Base-by-base conservation (phyloP, 306 rosid genomes). In the Dryas alaskensis region DNA sequence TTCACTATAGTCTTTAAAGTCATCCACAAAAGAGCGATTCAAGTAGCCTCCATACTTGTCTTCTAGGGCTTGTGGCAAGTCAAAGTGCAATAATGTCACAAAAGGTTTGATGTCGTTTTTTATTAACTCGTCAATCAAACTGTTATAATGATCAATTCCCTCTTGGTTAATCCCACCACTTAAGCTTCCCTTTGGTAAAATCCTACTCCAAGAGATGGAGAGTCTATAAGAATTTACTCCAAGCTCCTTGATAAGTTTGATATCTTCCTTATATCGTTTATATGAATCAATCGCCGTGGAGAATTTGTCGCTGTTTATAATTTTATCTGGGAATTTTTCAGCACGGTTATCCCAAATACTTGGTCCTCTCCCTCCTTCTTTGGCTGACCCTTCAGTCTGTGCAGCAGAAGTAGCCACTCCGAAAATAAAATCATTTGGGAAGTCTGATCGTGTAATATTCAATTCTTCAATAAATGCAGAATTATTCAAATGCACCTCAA, bases 1-100 rank as follows among this genome's bases (percentile, higher is more conserved):
- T 4, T 83, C 86, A 59, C 81, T 7, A 13, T 70, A 86, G 47
- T 81, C 82, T 39, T 76, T 81, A 71, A 57, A 77, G 50, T 72
- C 60, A 27, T 75, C 52, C 73, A 66, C 73, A 16, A 72, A 59
- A 1, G 39, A 27, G 6, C 62, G 67, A 62, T 25, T 76, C 67
- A 76, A 51, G 51, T 49, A 70, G 10, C 78, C 81, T 31, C 78
- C 78, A 67, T 81, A 67, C 7, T 76, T 61, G 7, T 67, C 78
- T 67, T 76, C 61, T 9, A 81, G 11, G 9, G 53, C 78, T 76
- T 51, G 71, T 4, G 84, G 84, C 2, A 70, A 31, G 70, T 76
- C 75, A 8, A 66, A 81, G 60, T 76, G 78, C 19, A 65, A 45
- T 2, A 81, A 39, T 4, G 78, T 81, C 27, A 75, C 84, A n/a